Conservation (phyloP, 1,284 basidiomycete species). For the Ceratobasidium sp. region DNA sequence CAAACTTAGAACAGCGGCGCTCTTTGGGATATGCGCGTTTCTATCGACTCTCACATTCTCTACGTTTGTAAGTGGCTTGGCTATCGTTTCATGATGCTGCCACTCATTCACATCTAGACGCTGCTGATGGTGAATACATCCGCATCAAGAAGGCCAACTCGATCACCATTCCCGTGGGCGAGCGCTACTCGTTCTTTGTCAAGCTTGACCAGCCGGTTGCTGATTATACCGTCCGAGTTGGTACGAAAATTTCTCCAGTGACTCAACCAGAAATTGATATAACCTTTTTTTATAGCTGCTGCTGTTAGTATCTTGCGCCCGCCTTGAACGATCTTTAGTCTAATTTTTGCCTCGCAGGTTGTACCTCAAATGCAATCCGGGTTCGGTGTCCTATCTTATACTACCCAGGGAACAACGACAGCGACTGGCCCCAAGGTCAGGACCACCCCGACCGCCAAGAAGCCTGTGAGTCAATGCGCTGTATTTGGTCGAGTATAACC, state of each 20-base stretch:
- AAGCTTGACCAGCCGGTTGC: slow-evolving; percentile 16
- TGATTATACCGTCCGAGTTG: slow-evolving; percentile 34
- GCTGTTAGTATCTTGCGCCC: neutral
- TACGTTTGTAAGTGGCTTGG: slow-evolving; percentile 25
- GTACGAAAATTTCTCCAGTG: neutral
- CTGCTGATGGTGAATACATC: slow-evolving; percentile 23
- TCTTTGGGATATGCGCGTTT: slow-evolving; percentile 28
- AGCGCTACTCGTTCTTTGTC: slow-evolving; percentile 29
- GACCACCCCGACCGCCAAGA: slow-evolving; percentile 12
- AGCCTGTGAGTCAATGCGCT: neutral
- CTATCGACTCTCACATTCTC: slow-evolving; percentile 30
- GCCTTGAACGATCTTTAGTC: neutral
- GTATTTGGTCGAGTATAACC: neutral
- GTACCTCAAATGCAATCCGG: slow-evolving; percentile 30
- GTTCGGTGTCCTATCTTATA: neutral
- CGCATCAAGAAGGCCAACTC: slow-evolving; percentile 33
- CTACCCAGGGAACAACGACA: neutral
- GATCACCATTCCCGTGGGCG: slow-evolving; percentile 25
- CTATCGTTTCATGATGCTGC: neutral
- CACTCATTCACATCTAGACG: neutral
- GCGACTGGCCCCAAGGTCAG: neutral
- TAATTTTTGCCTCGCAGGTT: slow-evolving; percentile 5
- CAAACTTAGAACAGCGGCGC: slow-evolving; percentile 14
- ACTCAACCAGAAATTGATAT: too few relatives aligned
- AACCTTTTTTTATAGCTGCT: slow-evolving; percentile 6